phyloP scores from a whole-genome alignment of 2,329 filamentous ascomycete species.

The Colletotrichum orbiculare region DNA sequence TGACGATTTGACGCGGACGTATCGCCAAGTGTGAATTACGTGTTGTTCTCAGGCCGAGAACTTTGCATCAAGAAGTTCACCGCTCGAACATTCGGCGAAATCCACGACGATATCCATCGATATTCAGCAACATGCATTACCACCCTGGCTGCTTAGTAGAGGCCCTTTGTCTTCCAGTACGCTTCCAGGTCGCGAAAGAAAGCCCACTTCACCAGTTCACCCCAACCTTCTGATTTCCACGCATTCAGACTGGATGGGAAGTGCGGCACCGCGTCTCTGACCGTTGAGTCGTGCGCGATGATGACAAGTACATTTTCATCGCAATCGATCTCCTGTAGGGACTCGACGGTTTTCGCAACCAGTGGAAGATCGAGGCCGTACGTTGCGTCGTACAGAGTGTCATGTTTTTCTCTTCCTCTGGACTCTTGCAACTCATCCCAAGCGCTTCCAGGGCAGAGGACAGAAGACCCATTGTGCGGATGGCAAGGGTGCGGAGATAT shows the following conservation, averaged over 20 bases:
- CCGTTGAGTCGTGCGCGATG: conserved; percentile 41
- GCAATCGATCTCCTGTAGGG: conserved; percentile 40
- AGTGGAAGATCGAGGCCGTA: conserved; percentile 40
- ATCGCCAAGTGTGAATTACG: too few species aligned
- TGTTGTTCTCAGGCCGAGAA: too few species aligned
- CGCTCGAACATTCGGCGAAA: too few species aligned
- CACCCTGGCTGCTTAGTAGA: background rate
- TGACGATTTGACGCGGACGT: too few species aligned
- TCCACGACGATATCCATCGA: too few species aligned
- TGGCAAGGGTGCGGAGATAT: conserved; percentile 42
- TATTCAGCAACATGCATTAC: too few species aligned
- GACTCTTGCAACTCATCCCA: conserved; percentile 40
- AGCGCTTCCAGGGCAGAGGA: conserved; percentile 38
- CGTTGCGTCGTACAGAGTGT: conserved; percentile 41
- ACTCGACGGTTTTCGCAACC: conserved; percentile 36
- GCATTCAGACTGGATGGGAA: conserved; percentile 40
- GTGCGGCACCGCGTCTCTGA: conserved; percentile 37
- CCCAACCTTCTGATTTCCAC: conserved; percentile 40
- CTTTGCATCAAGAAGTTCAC: too few species aligned
- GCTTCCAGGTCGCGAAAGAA: conserved; percentile 39
- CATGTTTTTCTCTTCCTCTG: conserved; percentile 37
- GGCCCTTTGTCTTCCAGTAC: conserved; percentile 19
- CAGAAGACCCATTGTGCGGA: conserved; percentile 3
- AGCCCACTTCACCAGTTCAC: conserved; percentile 38
- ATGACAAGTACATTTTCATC: conserved; percentile 40